Evolutionary conservation across 2,329 filamentous ascomycete genomes (phyloP).

Genomic region (Blastomyces gilchristii): DNA sequence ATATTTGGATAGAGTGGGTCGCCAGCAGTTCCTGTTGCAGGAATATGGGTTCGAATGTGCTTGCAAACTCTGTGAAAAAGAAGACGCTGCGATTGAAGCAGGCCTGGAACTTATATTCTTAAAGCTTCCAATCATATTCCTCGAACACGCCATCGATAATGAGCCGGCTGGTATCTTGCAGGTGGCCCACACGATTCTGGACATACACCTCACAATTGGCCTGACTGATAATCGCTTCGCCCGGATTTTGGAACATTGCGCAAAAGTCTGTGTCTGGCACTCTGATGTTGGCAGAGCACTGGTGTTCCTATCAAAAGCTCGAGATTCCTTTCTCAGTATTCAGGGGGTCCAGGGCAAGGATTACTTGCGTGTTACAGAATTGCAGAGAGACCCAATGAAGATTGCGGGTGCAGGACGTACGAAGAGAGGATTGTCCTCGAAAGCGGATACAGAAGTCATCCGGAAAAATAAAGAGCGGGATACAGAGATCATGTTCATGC

Average conservation of each 20-base stretch:
- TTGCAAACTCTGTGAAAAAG: conserved; percentile 18
- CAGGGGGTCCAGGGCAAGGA: conserved; percentile 13
- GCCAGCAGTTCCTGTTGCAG: conserved; percentile 12
- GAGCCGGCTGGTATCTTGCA: conserved; percentile 15
- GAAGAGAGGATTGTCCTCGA: conserved; percentile 13
- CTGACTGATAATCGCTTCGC: conserved; percentile 15
- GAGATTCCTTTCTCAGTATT: conserved; percentile 8
- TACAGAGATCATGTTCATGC: conserved; percentile 17
- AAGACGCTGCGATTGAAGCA: conserved; percentile 12
- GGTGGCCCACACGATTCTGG: conserved; percentile 11
- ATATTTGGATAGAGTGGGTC: conserved; percentile 2
- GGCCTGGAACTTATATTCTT: conserved; percentile 10
- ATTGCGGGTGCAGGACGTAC: conserved; percentile 16
- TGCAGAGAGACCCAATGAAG: conserved; percentile 7
- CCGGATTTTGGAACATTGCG: conserved; percentile 17
- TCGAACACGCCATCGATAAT: conserved; percentile 5
- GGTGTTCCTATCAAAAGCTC: conserved; percentile 17
- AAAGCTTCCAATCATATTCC: conserved; percentile 9
- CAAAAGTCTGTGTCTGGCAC: conserved; percentile 19
- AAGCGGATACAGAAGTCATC: conserved; percentile 6
- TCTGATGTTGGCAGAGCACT: conserved; percentile 19
- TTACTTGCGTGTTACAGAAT: conserved; percentile 10
- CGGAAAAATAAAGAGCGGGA: neutral
- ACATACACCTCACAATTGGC: neutral
- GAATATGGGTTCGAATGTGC: conserved; percentile 20